Evolutionary conservation across 2,329 filamentous ascomycete genomes (phyloP).

Genomic region (Pseudogymnoascus sp.): DNA sequence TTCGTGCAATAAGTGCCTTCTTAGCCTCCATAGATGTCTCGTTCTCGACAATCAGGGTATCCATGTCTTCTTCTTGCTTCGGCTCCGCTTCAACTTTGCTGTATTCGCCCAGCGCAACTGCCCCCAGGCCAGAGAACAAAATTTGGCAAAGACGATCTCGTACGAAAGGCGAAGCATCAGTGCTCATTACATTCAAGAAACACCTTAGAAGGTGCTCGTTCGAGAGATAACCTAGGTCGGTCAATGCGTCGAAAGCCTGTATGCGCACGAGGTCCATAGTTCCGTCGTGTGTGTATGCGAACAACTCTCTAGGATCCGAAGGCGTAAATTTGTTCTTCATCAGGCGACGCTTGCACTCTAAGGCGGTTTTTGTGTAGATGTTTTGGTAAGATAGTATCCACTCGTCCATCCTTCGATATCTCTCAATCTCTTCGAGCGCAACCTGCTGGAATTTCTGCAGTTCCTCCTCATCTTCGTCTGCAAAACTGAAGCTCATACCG

Average conservation of each 20-base stretch:
- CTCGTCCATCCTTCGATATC: constrained; percentile 60
- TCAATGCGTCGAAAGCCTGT: constrained; percentile 56
- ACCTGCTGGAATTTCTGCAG: constrained; percentile 34
- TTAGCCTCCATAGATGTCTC: constrained; percentile 37
- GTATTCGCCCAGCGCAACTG: constrained; percentile 57
- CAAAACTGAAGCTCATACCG: constrained; percentile 32
- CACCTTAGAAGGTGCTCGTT: constrained; percentile 49
- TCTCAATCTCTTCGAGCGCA: constrained; percentile 56
- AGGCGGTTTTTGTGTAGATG: constrained; percentile 54
- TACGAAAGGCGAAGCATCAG: constrained; percentile 56
- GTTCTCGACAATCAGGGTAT: constrained; percentile 41
- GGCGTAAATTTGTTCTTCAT: constrained; percentile 59
- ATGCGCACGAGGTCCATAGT: constrained; percentile 57
- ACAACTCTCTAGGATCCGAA: constrained; percentile 46
- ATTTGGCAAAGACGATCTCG: constrained; percentile 52
- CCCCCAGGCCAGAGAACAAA: constrained; percentile 52
- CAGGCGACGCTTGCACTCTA: constrained; percentile 53
- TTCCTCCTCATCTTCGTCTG: constrained; percentile 38
- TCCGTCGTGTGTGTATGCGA: constrained; percentile 58
- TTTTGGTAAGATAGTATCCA: constrained; percentile 64
- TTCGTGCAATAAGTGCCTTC: constrained; percentile 41
- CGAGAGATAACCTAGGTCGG: constrained; percentile 55
- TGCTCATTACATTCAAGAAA: constrained; percentile 51
- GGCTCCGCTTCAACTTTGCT: constrained; percentile 22
- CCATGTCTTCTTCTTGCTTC: constrained; percentile 19